Conservation (phyloP, 2,329 filamentous ascomycete species). For the Aspergillus brunneoviolaceus region DNA sequence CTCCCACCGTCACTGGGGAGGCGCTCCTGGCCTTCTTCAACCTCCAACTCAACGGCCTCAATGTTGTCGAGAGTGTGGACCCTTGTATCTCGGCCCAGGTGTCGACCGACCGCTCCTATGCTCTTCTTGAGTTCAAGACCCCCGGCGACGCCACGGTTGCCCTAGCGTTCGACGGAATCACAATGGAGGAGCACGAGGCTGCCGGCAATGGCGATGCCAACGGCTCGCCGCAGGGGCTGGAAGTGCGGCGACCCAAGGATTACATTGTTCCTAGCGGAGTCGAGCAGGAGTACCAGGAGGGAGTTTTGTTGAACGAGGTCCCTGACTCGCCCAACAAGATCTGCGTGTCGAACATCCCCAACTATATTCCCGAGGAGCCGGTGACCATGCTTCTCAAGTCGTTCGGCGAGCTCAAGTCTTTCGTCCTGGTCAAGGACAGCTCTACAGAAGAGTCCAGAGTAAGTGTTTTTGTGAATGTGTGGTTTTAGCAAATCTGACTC, state of each 20-base stretch:
- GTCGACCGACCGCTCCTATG: slow-evolving; percentile 75
- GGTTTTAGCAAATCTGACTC: slow-evolving; percentile 12
- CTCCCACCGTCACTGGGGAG: slow-evolving; percentile 71
- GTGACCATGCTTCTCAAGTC: slow-evolving; percentile 85
- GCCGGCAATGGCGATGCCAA: slow-evolving; percentile 46
- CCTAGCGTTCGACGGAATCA: slow-evolving; percentile 82
- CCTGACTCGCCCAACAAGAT: slow-evolving; percentile 95
- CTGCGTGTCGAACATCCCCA: slow-evolving; percentile 83
- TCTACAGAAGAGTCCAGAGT: slow-evolving; percentile 84
- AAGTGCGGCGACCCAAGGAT: slow-evolving; percentile 87
- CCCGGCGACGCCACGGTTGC: slow-evolving; percentile 87
- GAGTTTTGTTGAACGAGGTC: slow-evolving; percentile 75
- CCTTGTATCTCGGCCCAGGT: slow-evolving; percentile 83
- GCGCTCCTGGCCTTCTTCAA: slow-evolving; percentile 84
- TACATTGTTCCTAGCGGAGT: slow-evolving; percentile 88
- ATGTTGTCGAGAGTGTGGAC: slow-evolving; percentile 79
- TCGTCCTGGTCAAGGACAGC: slow-evolving; percentile 83
- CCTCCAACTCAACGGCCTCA: slow-evolving; percentile 92
- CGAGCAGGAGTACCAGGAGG: slow-evolving; percentile 70
- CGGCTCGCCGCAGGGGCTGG: slow-evolving; percentile 57
- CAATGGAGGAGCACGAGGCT: slow-evolving; percentile 73
- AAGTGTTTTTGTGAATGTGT: slow-evolving; percentile 40
- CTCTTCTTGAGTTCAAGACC: slow-evolving; percentile 86
- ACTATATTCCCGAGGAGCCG: slow-evolving; percentile 85
- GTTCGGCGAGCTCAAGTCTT: slow-evolving; percentile 91